Evolutionary conservation across 768 basidiomycete species (phyloP).

Genomic region (Auricularia auricula-judae): DNA sequence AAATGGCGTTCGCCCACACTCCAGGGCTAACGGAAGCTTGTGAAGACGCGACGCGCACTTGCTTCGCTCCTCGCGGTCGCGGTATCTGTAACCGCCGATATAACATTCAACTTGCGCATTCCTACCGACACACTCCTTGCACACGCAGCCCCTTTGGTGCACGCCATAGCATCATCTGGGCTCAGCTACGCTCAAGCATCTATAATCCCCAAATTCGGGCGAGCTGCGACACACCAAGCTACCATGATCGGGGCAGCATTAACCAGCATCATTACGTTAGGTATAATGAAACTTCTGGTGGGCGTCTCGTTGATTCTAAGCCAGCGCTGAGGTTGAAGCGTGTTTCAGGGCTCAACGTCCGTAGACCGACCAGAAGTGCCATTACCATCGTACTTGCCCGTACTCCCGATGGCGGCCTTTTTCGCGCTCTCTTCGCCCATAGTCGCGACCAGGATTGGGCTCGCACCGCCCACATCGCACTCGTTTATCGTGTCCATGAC

Average conservation of each 20-base stretch:
- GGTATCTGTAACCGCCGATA: conserved; percentile 50
- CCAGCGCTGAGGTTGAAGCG: background rate
- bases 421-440: conserved; percentile 50
- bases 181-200: background rate
- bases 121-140: conserved; percentile 42
- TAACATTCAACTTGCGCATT: conserved; percentile 28
- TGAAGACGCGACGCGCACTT: conserved; percentile 40
- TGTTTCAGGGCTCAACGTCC: background rate
- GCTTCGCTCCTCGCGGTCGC: conserved; percentile 37
- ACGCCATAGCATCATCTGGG: conserved; percentile 1
- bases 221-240: background rate
- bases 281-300: conserved; percentile 22
- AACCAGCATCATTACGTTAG: conserved; percentile 51
- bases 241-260: conserved; percentile 8
- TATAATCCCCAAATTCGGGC: background rate
- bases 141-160: conserved; percentile 43
- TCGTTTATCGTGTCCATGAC: conserved; percentile 52
- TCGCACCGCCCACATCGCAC: conserved; percentile 41
- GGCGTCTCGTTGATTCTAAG: too few species aligned
- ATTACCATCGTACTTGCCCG: conserved; percentile 40
- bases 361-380: conserved; percentile 37
- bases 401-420: conserved; percentile 54
- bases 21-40: background rate
- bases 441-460: conserved; percentile 34
- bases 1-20: background rate